Evolutionary conservation across 1,284 basidiomycete genomes (phyloP).

Genomic region (Pseudozyma thailandica): DNA sequence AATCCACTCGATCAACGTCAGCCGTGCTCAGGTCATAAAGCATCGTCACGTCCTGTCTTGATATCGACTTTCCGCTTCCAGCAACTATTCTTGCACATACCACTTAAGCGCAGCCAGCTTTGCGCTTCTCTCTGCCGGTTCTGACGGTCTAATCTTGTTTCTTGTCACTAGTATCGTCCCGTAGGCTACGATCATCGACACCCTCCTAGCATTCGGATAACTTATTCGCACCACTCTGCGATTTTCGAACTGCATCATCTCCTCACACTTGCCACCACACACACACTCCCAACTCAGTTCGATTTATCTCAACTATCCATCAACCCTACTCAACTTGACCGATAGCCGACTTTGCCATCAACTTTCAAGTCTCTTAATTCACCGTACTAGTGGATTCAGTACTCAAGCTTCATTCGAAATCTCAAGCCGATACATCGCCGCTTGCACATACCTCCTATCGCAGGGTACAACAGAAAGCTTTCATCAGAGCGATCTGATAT

Average conservation of each 20-base stretch:
- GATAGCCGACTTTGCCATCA: background rate
- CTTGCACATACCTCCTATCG: no score
- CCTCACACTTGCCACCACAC: background rate
- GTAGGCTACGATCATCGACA: conserved; percentile 45
- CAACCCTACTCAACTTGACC: background rate
- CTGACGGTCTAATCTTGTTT: conserved; percentile 9
- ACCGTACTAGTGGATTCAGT: background rate
- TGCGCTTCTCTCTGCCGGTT: conserved; percentile 9
- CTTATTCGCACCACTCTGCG: conserved; percentile 37
- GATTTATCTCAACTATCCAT: background rate
- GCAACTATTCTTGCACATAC: background rate
- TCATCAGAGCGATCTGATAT: background rate
- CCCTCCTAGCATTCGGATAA: conserved; percentile 15
- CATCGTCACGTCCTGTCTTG: conserved; percentile 5
- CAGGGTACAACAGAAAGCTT: background rate
- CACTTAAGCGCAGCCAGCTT: conserved; percentile 3
- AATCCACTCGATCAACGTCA: background rate
- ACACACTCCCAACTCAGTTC: background rate
- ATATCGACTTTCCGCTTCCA: background rate
- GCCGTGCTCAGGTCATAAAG: conserved; percentile 17
- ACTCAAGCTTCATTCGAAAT: background rate
- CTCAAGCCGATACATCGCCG: background rate
- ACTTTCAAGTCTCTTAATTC: background rate
- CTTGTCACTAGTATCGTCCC: conserved; percentile 40
- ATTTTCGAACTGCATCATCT: conserved; percentile 15